phyloP scores from a whole-genome alignment of 768 basidiomycete species.

The Lanmaoa pseudosensibilis region DNA sequence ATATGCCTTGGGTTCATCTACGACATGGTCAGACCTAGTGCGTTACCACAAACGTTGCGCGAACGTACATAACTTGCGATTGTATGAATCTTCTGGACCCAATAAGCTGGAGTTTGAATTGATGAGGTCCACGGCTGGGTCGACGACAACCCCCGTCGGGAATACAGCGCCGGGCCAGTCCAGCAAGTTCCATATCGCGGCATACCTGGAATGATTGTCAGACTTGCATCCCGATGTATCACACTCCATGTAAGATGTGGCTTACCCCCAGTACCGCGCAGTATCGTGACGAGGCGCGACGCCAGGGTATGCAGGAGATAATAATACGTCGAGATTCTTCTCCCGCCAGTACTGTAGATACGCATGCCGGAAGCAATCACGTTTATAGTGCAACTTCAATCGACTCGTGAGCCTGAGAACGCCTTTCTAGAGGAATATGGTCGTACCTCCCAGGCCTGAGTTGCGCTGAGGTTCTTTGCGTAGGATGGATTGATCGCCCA shows the following conservation, averaged over 20 bases:
- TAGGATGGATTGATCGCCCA: conserved; percentile 36
- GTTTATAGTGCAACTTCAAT: conserved; percentile 27
- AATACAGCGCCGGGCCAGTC: conserved; percentile 47
- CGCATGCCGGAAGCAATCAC: conserved; percentile 36
- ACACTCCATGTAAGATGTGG: neutral
- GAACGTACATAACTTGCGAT: conserved; percentile 19
- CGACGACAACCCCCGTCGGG: conserved; percentile 39
- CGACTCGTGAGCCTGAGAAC: neutral
- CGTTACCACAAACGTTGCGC: neutral
- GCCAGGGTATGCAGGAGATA: conserved; percentile 37
- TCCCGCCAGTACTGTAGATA: conserved; percentile 40
- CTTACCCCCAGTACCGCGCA: conserved; percentile 35
- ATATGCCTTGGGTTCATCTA: conserved; percentile 24
- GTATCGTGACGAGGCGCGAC: conserved; percentile 41
- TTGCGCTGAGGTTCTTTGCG: conserved; percentile 25
- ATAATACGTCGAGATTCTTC: conserved; percentile 40
- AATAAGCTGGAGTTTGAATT: conserved; percentile 10
- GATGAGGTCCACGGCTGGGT: conserved; percentile 26
- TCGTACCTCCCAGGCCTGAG: conserved; percentile 33
- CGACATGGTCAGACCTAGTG: neutral
- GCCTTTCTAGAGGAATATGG: neutral
- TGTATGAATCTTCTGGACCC: conserved; percentile 23
- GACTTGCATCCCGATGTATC: neutral
- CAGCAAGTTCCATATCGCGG: conserved; percentile 43
- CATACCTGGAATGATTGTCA: conserved; percentile 32